Conservation (phyloP, 306 rosid genomes). For the Trifolium dubium region DNA sequence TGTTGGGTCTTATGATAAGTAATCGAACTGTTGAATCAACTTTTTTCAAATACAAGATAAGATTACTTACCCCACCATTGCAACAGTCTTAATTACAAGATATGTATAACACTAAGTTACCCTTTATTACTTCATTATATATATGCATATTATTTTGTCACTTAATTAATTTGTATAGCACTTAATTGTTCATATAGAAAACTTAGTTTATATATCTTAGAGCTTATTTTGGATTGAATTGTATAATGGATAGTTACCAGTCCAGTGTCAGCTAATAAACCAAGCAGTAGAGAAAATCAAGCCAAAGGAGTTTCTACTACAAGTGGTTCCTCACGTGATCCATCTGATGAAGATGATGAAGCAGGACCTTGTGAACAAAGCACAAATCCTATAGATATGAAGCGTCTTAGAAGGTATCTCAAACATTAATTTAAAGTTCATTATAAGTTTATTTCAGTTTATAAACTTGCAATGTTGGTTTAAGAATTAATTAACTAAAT, state of each 20-base stretch:
- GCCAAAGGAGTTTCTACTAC: conserved; percentile 50
- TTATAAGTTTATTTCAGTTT: neutral
- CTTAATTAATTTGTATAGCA: neutral
- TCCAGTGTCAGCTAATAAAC: conserved; percentile 70
- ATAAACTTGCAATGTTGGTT: neutral
- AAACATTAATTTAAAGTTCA: neutral
- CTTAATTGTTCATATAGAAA: neutral
- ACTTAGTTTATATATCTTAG: neutral
- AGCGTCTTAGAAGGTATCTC: conserved; percentile 75
- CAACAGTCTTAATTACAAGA: neutral
- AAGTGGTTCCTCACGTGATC: conserved; percentile 80
- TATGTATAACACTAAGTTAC: neutral
- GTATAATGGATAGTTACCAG: conserved; percentile 51
- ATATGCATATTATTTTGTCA: conserved; percentile 13
- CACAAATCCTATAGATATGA: conserved; percentile 56
- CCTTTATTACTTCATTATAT: conserved; percentile 15
- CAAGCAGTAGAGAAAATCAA: conserved; percentile 51
- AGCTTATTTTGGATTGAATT: conserved; percentile 38
- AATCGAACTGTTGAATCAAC: neutral
- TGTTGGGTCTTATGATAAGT: neutral
- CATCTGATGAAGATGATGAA: conserved; percentile 83
- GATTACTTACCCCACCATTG: neutral
- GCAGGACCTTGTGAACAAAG: conserved; percentile 70
- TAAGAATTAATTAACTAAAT: neutral
- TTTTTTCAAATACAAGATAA: conserved; percentile 1